A percentile compares a stretch with the other conserved stretches of the same genome.
These are phyloP conservation scores for Verticillium isaacii DNA, from an alignment of 2,329 filamentous ascomycete genomes.

Conservation along the genomic window DNA sequence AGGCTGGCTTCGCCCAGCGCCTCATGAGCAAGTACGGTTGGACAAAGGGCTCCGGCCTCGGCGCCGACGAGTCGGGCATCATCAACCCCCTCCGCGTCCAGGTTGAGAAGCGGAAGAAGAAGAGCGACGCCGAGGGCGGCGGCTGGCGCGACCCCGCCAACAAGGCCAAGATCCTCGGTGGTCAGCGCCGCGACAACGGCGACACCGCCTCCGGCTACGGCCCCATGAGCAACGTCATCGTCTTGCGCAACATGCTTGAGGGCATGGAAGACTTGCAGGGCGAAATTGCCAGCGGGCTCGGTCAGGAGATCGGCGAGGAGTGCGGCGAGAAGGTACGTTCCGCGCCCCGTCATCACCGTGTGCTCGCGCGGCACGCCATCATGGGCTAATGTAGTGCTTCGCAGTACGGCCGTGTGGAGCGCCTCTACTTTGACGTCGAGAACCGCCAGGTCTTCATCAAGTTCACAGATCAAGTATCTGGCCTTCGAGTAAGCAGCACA, in stretches of 20 bases:
- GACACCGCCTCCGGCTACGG: slow-evolving; percentile 52
- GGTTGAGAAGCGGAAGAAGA: slow-evolving; percentile 80
- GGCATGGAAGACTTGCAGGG: slow-evolving; percentile 69
- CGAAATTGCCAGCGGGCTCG: slow-evolving; percentile 72
- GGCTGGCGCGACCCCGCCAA: slow-evolving; percentile 67
- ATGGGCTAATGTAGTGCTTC: not conserved
- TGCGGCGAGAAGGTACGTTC: slow-evolving; percentile 70
- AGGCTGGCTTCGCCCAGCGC: slow-evolving; percentile 79
- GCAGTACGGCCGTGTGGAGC: slow-evolving; percentile 77
- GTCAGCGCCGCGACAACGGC: slow-evolving; percentile 47
- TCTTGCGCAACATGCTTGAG: slow-evolving; percentile 80
- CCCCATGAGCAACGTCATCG: slow-evolving; percentile 74
- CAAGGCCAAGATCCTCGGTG: slow-evolving; percentile 77
- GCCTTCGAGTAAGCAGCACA: slow-evolving; percentile 64
- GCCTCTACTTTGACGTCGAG: slow-evolving; percentile 67
- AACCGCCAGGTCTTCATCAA: slow-evolving; percentile 79
- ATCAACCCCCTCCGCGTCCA: slow-evolving; percentile 77
- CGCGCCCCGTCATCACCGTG: not conserved
- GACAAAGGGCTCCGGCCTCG: slow-evolving; percentile 82
- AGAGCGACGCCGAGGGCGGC: slow-evolving; percentile 71
- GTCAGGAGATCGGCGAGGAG: slow-evolving; percentile 94
- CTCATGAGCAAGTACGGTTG: slow-evolving; percentile 94
- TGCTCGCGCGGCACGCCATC: slow-evolving; percentile 1
- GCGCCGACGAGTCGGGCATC: slow-evolving; percentile 78
- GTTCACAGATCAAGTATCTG: slow-evolving; percentile 81